These are phyloP conservation scores for Candida xyloterini DNA, from an alignment of 805 yeast genomes.

Conservation along the genomic window DNA sequence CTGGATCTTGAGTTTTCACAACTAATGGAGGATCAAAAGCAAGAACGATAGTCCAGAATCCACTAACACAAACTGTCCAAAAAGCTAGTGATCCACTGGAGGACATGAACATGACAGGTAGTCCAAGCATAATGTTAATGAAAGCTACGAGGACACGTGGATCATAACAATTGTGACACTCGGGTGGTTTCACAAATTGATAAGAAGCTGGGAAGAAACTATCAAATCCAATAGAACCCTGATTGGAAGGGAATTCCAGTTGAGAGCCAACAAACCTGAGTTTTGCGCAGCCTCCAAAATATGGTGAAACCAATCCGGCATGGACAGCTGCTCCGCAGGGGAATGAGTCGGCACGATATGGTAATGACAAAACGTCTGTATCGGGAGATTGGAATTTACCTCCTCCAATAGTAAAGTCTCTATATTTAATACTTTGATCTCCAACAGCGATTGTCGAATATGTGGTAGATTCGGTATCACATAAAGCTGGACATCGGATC, in stretches of 20 bases:
- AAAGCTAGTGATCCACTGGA: slow-evolving; percentile 44
- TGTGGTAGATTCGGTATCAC: slow-evolving; percentile 74
- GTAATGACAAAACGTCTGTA: slow-evolving; percentile 41
- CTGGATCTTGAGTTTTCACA: slow-evolving; percentile 51
- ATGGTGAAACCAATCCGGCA: slow-evolving; percentile 72
- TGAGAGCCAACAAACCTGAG: slow-evolving; percentile 56
- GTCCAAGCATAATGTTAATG: slow-evolving; percentile 60
- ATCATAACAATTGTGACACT: slow-evolving; percentile 68
- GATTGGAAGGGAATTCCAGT: slow-evolving; percentile 47
- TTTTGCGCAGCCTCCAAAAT: slow-evolving; percentile 75
- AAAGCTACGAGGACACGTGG: slow-evolving; percentile 56
- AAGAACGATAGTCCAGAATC: slow-evolving; percentile 79
- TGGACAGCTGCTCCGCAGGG: slow-evolving; percentile 91
- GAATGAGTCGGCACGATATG: slow-evolving; percentile 85
- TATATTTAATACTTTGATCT: slow-evolving; percentile 58
- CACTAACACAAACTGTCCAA: slow-evolving; percentile 61
- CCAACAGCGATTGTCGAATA: slow-evolving; percentile 79
- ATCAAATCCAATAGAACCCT: slow-evolving; percentile 54
- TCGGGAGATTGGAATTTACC: slow-evolving; percentile 36
- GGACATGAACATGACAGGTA: slow-evolving; percentile 54
- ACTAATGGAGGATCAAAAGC: slow-evolving; percentile 76
- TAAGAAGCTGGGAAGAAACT: slow-evolving; percentile 76
- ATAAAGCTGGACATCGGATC: slow-evolving; percentile 83
- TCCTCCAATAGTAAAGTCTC: slow-evolving; percentile 77
- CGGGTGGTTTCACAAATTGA: slow-evolving; percentile 46